These are phyloP conservation scores for Eleusine indica DNA, from an alignment of 176 grass and related monocot species.

Conservation along the genomic window DNA sequence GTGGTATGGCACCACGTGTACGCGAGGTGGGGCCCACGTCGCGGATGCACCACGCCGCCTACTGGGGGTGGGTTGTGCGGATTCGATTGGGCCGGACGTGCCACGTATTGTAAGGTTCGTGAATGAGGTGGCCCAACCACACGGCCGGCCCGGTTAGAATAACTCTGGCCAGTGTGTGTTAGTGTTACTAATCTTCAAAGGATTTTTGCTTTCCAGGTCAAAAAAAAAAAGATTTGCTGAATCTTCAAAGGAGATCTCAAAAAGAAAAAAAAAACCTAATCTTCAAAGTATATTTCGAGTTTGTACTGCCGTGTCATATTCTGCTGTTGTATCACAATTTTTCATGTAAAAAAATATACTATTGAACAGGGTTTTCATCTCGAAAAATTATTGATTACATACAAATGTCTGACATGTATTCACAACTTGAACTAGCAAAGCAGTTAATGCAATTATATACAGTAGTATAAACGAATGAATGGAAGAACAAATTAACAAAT, in stretches of 20 bases:
- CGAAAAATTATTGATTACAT: no score
- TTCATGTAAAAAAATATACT: no score
- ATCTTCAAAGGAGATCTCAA: no score
- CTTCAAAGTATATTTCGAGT: no score
- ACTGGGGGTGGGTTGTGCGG: not conserved
- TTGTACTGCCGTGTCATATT: no score
- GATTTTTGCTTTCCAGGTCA: no score
- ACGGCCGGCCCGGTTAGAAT: not conserved
- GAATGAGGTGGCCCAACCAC: not conserved
- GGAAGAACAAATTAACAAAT: not conserved
- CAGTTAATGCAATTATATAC: not conserved
- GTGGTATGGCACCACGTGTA: not conserved
- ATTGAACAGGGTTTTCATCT: not conserved
- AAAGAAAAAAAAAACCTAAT: no score
- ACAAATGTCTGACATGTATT: not conserved
- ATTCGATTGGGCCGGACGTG: not conserved
- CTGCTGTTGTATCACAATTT: no score
- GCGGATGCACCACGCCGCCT: not conserved
- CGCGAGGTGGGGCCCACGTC: not conserved
- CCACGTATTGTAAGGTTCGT: not conserved
- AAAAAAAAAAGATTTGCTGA: no score
- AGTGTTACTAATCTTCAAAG: no score
- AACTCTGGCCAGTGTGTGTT: no score
- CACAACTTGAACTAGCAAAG: not conserved
- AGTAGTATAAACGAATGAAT: not conserved